phyloP scores from a whole-genome alignment of 2,329 filamentous ascomycete species.

The Emergomyces orientalis region DNA sequence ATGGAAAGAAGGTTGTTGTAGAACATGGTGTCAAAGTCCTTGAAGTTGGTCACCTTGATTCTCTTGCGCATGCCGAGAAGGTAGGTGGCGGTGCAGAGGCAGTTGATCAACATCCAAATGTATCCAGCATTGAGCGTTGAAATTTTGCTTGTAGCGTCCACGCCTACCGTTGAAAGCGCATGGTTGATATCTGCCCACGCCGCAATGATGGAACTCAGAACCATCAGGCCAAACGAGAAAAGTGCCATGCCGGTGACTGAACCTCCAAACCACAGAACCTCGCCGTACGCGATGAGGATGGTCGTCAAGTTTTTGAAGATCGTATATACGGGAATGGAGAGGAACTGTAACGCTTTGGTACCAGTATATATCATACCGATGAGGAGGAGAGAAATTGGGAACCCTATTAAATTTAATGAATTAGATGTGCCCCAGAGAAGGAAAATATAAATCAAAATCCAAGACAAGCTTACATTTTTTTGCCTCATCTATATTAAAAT shows the following conservation, averaged over 20 bases:
- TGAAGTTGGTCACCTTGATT: slow-evolving; percentile 99
- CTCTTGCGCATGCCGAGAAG: slow-evolving; percentile 92
- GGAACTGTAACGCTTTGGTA: slow-evolving; percentile 88
- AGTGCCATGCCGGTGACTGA: slow-evolving; percentile 79
- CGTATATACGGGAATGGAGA: slow-evolving; percentile 96
- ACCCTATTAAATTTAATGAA: slow-evolving; percentile 55
- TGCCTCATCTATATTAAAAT: slow-evolving; percentile 80
- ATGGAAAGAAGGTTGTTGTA: slow-evolving; percentile 99
- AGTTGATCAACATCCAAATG: slow-evolving; percentile 96
- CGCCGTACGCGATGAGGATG: slow-evolving; percentile 95
- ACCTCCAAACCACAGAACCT: slow-evolving; percentile 96
- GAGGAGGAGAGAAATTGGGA: slow-evolving; percentile 87
- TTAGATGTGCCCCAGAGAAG: background rate
- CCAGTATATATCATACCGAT: slow-evolving; percentile 99
- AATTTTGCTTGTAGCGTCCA: slow-evolving; percentile 62
- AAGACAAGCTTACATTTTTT: slow-evolving; percentile 64
- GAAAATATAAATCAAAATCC: background rate
- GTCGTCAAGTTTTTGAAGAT: slow-evolving; percentile 99
- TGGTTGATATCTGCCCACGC: slow-evolving; percentile 96
- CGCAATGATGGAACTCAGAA: slow-evolving; percentile 84
- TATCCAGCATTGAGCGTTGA: slow-evolving; percentile 91
- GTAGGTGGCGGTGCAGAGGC: slow-evolving; percentile 85
- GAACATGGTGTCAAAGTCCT: slow-evolving; percentile 99
- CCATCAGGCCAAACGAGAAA: slow-evolving; percentile 93
- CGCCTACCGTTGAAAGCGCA: slow-evolving; percentile 53